A percentile compares a stretch with the other conserved stretches of the same genome.
Evolutionary conservation across 768 basidiomycete species (phyloP).

Genomic region (Suillus luteus): DNA sequence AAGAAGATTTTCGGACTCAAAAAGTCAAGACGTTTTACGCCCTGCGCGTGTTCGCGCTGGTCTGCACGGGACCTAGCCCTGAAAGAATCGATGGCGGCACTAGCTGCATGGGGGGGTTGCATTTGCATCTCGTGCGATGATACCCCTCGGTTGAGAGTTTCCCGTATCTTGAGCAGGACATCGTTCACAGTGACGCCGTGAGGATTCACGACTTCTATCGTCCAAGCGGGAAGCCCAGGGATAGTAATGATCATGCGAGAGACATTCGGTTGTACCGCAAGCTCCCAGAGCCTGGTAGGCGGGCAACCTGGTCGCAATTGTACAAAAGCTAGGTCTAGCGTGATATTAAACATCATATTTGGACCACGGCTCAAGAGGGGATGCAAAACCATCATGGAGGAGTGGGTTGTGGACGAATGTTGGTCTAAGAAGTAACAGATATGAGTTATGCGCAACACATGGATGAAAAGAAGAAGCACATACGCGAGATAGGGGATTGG

Average conservation of each 20-base stretch:
- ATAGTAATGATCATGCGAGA: conserved; percentile 23
- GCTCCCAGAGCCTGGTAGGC: conserved; percentile 19
- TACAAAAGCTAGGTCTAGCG: conserved; percentile 27
- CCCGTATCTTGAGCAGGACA: conserved; percentile 30
- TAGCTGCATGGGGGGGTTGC: conserved; percentile 20
- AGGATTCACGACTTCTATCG: conserved; percentile 32
- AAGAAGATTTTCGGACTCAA: conserved; percentile 35
- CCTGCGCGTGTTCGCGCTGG: conserved; percentile 39
- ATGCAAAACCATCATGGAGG: conserved; percentile 26
- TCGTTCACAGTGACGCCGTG: conserved; percentile 31
- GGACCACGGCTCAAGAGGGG: conserved; percentile 24
- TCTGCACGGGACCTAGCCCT: conserved; percentile 31
- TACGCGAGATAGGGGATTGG: conserved; percentile 27
- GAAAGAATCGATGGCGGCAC: conserved; percentile 32
- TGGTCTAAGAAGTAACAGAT: conserved; percentile 20
- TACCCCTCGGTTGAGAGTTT: conserved; percentile 29
- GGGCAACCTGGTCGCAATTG: conserved; percentile 23
- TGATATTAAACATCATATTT: conserved; percentile 27
- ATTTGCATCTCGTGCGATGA: conserved; percentile 25
- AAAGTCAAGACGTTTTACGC: conserved; percentile 42
- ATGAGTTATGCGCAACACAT: neutral
- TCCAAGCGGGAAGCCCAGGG: conserved; percentile 28
- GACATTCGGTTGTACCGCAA: conserved; percentile 26
- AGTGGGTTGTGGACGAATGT: neutral
- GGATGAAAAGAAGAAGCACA: conserved; percentile 6